phyloP scores from a whole-genome alignment of 345 rosid genomes.

The Citrus cavaleriei region DNA sequence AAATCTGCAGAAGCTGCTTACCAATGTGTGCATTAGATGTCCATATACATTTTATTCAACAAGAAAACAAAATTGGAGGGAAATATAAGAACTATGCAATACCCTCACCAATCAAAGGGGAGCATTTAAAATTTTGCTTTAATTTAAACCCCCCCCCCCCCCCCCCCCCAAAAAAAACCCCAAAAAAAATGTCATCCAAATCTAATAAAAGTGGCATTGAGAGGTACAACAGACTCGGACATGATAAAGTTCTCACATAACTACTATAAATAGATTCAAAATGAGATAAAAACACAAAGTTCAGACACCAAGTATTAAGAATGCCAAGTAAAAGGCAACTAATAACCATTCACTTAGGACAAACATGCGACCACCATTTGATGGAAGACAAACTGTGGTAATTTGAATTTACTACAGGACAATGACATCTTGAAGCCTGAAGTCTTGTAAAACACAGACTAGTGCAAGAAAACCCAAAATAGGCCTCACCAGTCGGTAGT shows the following conservation, averaged over 20 bases:
- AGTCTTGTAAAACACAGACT: not conserved
- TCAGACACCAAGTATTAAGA: not conserved
- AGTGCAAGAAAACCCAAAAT: not conserved
- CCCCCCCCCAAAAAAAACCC: too few species aligned
- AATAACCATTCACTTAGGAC: not conserved
- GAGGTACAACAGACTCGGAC: not conserved
- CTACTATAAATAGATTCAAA: not conserved
- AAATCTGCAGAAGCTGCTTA: not conserved
- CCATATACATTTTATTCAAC: not conserved
- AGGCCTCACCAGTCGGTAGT: not conserved
- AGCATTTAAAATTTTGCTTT: not conserved
- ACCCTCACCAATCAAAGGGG: not conserved
- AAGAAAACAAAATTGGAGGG: not conserved
- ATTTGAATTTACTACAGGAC: not conserved
- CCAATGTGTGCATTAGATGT: not conserved
- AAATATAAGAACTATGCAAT: not conserved
- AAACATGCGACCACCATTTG: not conserved
- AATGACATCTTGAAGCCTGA: not conserved
- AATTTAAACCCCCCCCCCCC: too few species aligned
- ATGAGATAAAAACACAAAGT: not conserved
- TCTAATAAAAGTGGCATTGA: not conserved
- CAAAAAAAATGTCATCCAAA: not conserved
- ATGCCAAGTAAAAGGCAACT: not conserved
- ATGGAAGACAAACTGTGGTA: not conserved
- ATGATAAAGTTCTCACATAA: not conserved